These are phyloP conservation scores for Xylariaceae sp. DNA, from an alignment of 2,329 filamentous ascomycete genomes.

Conservation along the genomic window DNA sequence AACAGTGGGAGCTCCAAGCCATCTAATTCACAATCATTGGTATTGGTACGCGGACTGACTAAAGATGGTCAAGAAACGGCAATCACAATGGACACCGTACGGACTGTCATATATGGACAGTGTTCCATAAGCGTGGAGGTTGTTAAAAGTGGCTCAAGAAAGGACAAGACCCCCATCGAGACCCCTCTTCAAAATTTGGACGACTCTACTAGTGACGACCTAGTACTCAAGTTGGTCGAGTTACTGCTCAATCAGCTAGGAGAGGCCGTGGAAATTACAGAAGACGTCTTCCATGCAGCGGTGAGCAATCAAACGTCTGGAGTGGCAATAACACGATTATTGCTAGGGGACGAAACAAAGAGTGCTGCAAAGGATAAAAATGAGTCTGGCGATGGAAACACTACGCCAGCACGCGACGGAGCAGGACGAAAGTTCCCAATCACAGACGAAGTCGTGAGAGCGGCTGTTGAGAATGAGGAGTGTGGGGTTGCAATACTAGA, in stretches of 20 bases:
- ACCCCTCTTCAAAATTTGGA: too few species aligned
- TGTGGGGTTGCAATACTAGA: not conserved
- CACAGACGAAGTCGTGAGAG: not conserved
- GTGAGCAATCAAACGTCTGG: not conserved
- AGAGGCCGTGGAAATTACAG: not conserved
- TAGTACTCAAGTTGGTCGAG: not conserved
- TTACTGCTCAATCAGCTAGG: not conserved
- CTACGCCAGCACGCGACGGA: too few species aligned
- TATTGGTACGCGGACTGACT: not conserved
- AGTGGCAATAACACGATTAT: not conserved
- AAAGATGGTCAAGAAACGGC: not conserved
- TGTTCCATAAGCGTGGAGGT: not conserved
- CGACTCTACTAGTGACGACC: too few species aligned
- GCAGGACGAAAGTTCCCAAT: not conserved
- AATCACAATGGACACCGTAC: not conserved
- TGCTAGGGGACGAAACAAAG: not conserved
- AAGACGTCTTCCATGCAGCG: not conserved
- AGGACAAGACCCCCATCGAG: too few species aligned
- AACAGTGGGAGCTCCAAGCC: too few species aligned
- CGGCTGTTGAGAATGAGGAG: not conserved
- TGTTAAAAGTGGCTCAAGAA: too few species aligned
- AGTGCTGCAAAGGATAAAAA: too few species aligned
- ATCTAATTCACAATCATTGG: too few species aligned
- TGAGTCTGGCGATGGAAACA: not conserved
- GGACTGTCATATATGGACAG: not conserved